Base-by-base conservation (phyloP, 2,329 filamentous ascomycete species). In the Neonectria hederae region DNA sequence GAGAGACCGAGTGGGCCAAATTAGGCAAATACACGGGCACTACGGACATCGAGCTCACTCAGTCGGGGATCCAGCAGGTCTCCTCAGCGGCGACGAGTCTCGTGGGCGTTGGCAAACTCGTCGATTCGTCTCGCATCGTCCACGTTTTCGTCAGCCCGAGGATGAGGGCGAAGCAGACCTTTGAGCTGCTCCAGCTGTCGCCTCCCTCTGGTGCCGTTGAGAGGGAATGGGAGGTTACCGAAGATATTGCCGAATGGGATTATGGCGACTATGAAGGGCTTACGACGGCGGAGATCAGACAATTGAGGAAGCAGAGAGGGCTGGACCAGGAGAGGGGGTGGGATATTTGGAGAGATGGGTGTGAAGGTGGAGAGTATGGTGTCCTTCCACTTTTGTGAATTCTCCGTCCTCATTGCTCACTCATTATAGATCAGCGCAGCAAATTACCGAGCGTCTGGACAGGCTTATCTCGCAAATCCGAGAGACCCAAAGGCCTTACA, bases 181-280 rank as follows among this genome's bases (percentile, higher is more conserved):
- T 84, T 54, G 76, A 85, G 52, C 72, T 85, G 48, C 75, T 84
- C 0, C 79, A 83, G 35, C 72, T 84, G 38, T 75, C 82, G 0
- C 78, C 82, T 35, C 71, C 72, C 5, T 71, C 75, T 1, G 28
- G 65, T 32, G 78, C 80, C 43, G 38, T 40, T 2, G 19, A 32
- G 7, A 52, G 5, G 5, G 9, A 8, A 2, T 2, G 13, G 6
- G 45, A 61, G 28, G 77, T 87, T 26, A 76, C 83, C 61, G 82
- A 86, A 61, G 76, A 78, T 2, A 78, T 90, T 46, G 78, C 83
- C 2, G 87, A 90, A 74, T 90, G 88, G 88, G 83, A 86, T 64
- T 90, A 90, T 75, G 87, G 88, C 49, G 78, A 83, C 63, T 90
- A 90, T 73, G 88, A 90, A 74, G 88, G 88, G 11, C 74, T 88